Percentiles rank a stretch among this genome's conserved stretches.
Conservation (phyloP, 2,329 filamentous ascomycete genomes). For the Nothophoma quercina region DNA sequence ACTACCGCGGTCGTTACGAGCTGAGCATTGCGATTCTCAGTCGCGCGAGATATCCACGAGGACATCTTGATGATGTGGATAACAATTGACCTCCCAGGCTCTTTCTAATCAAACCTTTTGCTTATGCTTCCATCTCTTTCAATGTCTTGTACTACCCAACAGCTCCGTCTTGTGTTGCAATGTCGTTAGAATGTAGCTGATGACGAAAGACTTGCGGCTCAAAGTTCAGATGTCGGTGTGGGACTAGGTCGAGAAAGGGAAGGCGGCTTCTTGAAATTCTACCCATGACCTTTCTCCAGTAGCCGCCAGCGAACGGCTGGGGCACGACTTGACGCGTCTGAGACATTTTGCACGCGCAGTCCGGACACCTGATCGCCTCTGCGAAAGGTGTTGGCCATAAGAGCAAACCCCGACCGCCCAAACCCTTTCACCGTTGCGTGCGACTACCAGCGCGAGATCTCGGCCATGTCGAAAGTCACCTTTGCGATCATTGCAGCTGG, state of each 20-base stretch:
- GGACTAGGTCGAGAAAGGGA: constrained; percentile 9
- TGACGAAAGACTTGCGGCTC: constrained; percentile 8
- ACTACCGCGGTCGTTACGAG: constrained; percentile 74
- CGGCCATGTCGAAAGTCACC: constrained; percentile 59
- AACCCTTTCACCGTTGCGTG: background rate
- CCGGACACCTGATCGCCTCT: constrained; percentile 35
- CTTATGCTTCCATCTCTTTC: constrained; percentile 10
- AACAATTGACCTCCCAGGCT: background rate
- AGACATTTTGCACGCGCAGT: constrained; percentile 47
- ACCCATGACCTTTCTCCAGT: constrained; percentile 13
- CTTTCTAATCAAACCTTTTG: background rate
- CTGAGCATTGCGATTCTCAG: constrained; percentile 62
- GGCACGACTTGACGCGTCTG: constrained; percentile 45
- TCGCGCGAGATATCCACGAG: constrained; percentile 55
- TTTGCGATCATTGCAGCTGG: constrained; percentile 59
- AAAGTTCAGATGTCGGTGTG: constrained; percentile 16
- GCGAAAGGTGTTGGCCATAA: constrained; percentile 23
- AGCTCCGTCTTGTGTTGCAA: background rate
- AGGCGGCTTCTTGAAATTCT: constrained; percentile 12
- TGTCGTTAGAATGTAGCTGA: background rate
- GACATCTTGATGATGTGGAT: constrained; percentile 46
- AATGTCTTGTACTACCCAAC: background rate
- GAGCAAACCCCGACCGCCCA: constrained; percentile 8
- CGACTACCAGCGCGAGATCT: background rate
- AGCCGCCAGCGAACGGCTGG: constrained; percentile 20